Percentiles rank a stretch among this genome's conserved stretches.
Evolutionary conservation across 768 basidiomycete species (phyloP).

Genomic region (Fibroporia radiculosa): DNA sequence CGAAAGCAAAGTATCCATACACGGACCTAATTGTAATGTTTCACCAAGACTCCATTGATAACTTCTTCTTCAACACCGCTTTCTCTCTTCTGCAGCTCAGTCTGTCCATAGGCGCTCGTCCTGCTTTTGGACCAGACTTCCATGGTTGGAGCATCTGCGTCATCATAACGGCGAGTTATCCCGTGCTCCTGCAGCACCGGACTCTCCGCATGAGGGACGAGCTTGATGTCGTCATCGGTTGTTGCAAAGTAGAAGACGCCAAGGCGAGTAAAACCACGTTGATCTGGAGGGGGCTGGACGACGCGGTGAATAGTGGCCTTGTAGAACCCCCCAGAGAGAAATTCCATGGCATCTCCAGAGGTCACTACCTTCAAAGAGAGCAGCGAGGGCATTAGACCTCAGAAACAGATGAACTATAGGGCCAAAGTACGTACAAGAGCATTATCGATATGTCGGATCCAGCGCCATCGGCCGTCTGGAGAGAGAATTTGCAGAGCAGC

Average conservation of each 20-base stretch:
- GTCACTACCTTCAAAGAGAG: slow-evolving; percentile 30
- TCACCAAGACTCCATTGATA: slow-evolving; percentile 46
- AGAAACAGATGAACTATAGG: slow-evolving; percentile 19
- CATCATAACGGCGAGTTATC: slow-evolving; percentile 29
- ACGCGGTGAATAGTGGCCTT: slow-evolving; percentile 55
- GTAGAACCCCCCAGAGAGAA: slow-evolving; percentile 55
- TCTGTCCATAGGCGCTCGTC: slow-evolving; percentile 45
- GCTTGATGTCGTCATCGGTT: slow-evolving; percentile 41
- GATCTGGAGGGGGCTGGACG: slow-evolving; percentile 49
- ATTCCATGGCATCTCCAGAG: slow-evolving; percentile 51
- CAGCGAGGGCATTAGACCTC: no score
- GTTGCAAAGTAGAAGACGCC: slow-evolving; percentile 53
- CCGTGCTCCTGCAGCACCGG: slow-evolving; percentile 41
- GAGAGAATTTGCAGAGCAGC: slow-evolving; percentile 50
- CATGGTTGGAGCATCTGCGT: slow-evolving; percentile 41
- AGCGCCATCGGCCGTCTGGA: slow-evolving; percentile 45
- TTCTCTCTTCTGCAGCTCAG: slow-evolving; percentile 31
- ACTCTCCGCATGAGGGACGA: slow-evolving; percentile 39
- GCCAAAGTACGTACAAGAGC: slow-evolving; percentile 34
- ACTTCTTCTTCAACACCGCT: slow-evolving; percentile 46
- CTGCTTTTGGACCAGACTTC: slow-evolving; percentile 44
- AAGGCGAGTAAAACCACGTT: slow-evolving; percentile 39
- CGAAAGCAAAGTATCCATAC: no score
- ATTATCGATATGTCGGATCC: slow-evolving; percentile 52
- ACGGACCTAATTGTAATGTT: slow-evolving; percentile 40